phyloP scores from a whole-genome alignment of 129 eudicot species.

The Flaveria trinervia region DNA sequence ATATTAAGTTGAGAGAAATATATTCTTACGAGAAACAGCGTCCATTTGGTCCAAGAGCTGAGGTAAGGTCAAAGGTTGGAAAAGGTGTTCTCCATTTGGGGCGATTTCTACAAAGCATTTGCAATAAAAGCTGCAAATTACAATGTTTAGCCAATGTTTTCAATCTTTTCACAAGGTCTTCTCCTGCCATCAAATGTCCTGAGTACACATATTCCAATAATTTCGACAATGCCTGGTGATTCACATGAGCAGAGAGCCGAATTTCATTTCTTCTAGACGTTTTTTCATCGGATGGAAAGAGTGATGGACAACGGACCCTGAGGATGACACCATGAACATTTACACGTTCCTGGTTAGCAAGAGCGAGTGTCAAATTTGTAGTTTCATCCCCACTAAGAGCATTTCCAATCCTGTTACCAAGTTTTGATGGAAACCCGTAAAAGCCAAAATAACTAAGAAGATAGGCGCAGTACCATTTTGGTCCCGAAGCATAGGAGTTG shows the following conservation, averaged over 20 bases:
- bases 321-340: slow-evolving; percentile 68
- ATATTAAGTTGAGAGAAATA: slow-evolving; percentile 9
- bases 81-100: slow-evolving; percentile 70
- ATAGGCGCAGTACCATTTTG: slow-evolving; percentile 68
- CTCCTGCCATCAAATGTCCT: slow-evolving; percentile 63
- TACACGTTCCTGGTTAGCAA: slow-evolving; percentile 52
- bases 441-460: slow-evolving; percentile 65
- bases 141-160: slow-evolving; percentile 73
- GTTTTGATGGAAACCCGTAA: slow-evolving; percentile 70
- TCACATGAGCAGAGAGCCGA: slow-evolving; percentile 72
- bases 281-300: slow-evolving; percentile 46
- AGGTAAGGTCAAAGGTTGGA: slow-evolving; percentile 62
- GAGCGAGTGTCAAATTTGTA: slow-evolving; percentile 58
- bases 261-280: slow-evolving; percentile 40
- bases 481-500: slow-evolving; percentile 53
- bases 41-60: slow-evolving; percentile 72
- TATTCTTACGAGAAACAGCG: slow-evolving; percentile 59
- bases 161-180: slow-evolving; percentile 59
- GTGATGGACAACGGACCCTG: slow-evolving; percentile 65
- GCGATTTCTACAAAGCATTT: slow-evolving; percentile 50
- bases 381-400: slow-evolving; percentile 43
- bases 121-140: slow-evolving; percentile 56
- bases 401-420: slow-evolving; percentile 55
- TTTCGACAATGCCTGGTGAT: slow-evolving; percentile 56
- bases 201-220: slow-evolving; percentile 70